Evolutionary conservation across 352 stramenopile species (phyloP).

Genomic region (Globisporangium mamillatum): DNA sequence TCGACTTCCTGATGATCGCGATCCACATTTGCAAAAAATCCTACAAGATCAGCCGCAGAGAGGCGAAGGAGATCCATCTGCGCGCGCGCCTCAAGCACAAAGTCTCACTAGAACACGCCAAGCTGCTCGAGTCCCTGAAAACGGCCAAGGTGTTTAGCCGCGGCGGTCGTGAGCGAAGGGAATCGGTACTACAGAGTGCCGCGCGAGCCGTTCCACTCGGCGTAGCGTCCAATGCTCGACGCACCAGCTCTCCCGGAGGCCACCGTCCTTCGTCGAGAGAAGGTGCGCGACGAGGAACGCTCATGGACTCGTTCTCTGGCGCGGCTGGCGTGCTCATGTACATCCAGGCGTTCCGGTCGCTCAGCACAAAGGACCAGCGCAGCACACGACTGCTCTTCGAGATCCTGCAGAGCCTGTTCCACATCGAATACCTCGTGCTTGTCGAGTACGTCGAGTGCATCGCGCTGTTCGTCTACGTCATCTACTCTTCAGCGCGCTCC

Average conservation of each 20-base stretch:
- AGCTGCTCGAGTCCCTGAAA: neutral
- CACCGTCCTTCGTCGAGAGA: no score
- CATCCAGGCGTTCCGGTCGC: no score
- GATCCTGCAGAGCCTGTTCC: constrained; percentile 17
- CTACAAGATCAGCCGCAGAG: neutral
- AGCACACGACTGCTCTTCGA: neutral
- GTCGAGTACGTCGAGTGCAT: constrained; percentile 28
- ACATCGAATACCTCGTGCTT: constrained; percentile 21
- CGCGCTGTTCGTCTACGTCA: constrained; percentile 15
- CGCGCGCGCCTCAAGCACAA: constrained; percentile 2
- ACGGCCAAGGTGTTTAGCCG: neutral
- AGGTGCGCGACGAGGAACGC: no score
- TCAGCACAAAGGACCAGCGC: no score
- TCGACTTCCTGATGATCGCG: constrained; percentile 1
- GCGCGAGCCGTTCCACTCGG: no score
- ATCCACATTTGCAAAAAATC: neutral
- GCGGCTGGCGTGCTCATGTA: no score
- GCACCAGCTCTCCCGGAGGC: no score
- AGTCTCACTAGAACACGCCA: neutral
- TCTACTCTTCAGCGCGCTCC: constrained; percentile 11
- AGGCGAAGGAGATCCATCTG: neutral
- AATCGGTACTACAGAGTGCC: no score
- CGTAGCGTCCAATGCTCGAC: no score
- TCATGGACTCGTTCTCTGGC: no score
- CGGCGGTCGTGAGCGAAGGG: neutral